Conservation (phyloP, 1,284 basidiomycete species). For the Erythrobasidium hasegawianum region DNA sequence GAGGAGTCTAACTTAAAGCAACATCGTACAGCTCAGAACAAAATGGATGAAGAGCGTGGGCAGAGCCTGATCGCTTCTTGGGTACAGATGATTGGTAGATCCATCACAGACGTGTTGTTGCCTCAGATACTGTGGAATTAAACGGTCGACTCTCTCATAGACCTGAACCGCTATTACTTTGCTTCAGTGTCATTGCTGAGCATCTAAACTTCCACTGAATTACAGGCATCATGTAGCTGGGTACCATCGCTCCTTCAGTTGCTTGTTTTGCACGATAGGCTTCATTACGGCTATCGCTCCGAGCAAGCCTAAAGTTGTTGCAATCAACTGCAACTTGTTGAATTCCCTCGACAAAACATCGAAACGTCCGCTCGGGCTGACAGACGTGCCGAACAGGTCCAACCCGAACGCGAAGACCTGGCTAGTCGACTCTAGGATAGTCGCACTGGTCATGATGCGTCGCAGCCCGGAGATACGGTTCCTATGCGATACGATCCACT, state of each 20-base stretch:
- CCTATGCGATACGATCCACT: constrained; percentile 61
- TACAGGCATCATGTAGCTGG: constrained; percentile 15
- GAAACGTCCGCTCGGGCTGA: constrained; percentile 83
- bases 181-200: too few species aligned
- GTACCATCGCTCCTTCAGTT: constrained; percentile 31
- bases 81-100: too few species aligned
- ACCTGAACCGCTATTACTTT: too few species aligned
- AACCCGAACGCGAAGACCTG: constrained; percentile 81
- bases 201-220: not conserved
- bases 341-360: constrained; percentile 88
- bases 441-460: constrained; percentile 67
- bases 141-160: too few species aligned
- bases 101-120: too few species aligned
- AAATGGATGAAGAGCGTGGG: too few species aligned
- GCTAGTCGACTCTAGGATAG: constrained; percentile 85
- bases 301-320: constrained; percentile 70
- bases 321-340: constrained; percentile 85
- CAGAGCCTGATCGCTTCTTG: too few species aligned
- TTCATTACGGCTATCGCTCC: constrained; percentile 70
- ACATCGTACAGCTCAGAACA: too few species aligned
- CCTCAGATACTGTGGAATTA: too few species aligned
- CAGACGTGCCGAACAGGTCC: constrained; percentile 78
- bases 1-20: too few species aligned
- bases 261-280: constrained; percentile 37
- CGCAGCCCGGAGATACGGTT: constrained; percentile 63